Evolutionary conservation across 352 stramenopile genomes (phyloP).

Genomic region (Phytopythium boreale): DNA sequence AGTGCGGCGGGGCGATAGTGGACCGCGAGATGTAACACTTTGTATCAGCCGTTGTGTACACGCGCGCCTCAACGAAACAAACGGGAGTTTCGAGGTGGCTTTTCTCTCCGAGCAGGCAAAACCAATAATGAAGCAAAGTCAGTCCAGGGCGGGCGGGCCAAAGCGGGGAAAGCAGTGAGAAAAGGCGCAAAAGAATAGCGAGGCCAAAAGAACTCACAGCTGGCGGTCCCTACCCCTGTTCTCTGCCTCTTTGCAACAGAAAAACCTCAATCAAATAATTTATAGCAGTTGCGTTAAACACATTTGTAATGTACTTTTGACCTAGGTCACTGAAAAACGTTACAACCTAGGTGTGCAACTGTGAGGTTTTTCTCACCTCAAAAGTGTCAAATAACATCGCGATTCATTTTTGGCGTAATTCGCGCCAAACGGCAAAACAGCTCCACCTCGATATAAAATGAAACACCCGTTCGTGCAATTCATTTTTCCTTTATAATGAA

Average conservation of each 20-base stretch:
- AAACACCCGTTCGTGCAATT: neutral
- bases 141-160: neutral
- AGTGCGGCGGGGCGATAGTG: neutral
- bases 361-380: neutral
- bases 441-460: neutral
- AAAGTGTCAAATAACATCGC: neutral
- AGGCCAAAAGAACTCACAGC: neutral
- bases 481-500: neutral
- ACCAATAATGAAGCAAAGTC: slow-evolving; percentile 9
- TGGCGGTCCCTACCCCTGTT: neutral
- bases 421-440: neutral
- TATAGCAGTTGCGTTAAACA: neutral
- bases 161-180: neutral
- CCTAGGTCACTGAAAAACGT: neutral
- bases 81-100: neutral
- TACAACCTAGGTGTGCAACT: neutral
- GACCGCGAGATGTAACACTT: neutral
- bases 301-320: neutral
- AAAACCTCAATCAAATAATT: neutral
- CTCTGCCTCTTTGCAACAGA: neutral
- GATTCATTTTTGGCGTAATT: neutral
- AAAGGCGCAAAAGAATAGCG: neutral
- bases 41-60: slow-evolving; percentile 2
- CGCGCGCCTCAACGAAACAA: neutral
- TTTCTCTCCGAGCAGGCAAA: slow-evolving; percentile 4